Conservation (phyloP, 768 basidiomycete genomes). For the Phaeotremella fagi region DNA sequence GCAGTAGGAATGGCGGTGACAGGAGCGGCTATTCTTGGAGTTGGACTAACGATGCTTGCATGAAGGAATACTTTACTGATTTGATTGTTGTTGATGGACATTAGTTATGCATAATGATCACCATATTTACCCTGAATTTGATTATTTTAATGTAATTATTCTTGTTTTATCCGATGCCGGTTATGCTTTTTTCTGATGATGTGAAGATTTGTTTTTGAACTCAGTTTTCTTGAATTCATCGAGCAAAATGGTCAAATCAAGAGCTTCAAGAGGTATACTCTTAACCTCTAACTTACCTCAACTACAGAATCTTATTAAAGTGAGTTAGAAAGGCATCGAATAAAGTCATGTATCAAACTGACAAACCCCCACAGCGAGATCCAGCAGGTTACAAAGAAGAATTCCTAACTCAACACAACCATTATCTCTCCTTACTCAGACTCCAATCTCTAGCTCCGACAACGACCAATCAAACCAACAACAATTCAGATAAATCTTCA, state of each 20-base stretch:
- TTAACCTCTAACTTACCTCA: slow-evolving; percentile 88
- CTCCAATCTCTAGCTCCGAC: slow-evolving; percentile 72
- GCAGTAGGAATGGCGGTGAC: not conserved
- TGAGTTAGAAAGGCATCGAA: slow-evolving; percentile 6
- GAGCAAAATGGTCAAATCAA: slow-evolving; percentile 32
- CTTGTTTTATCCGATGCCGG: too few relatives aligned
- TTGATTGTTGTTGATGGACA: too few relatives aligned
- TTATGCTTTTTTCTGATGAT: too few relatives aligned
- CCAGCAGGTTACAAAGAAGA: slow-evolving; percentile 87
- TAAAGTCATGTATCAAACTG: not conserved
- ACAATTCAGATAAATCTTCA: slow-evolving; percentile 60
- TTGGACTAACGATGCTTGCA: not conserved
- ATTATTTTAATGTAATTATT: too few relatives aligned
- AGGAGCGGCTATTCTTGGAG: not conserved
- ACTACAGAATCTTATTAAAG: slow-evolving; percentile 91
- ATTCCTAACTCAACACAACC: slow-evolving; percentile 93
- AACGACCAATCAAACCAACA: slow-evolving; percentile 16
- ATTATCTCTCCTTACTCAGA: slow-evolving; percentile 79
- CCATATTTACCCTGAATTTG: too few relatives aligned
- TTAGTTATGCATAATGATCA: not conserved
- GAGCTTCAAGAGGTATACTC: slow-evolving; percentile 58
- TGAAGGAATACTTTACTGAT: too few relatives aligned
- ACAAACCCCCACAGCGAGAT: slow-evolving; percentile 56
- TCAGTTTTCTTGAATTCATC: too few relatives aligned
- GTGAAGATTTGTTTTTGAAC: too few relatives aligned